Evolutionary conservation across 2,329 filamentous ascomycete species (phyloP).

Genomic region (Atkinsonella hypoxylon): DNA sequence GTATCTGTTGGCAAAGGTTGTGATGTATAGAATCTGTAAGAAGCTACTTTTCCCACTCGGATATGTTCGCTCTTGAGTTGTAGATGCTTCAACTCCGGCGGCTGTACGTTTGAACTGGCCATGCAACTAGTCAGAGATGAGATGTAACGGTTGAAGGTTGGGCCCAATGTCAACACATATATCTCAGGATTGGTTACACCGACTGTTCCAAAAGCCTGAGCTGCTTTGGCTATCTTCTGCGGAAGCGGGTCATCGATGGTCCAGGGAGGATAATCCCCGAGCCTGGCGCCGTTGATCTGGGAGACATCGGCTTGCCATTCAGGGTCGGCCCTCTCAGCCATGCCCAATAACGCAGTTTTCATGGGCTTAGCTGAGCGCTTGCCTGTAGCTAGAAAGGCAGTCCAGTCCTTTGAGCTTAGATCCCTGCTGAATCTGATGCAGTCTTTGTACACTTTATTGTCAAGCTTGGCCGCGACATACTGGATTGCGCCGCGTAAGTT

Average conservation of each 20-base stretch:
- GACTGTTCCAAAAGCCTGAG: constrained; percentile 14
- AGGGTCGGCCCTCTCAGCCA: constrained; percentile 14
- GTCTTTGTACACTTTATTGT: constrained; percentile 45
- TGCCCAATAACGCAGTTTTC: constrained; percentile 12
- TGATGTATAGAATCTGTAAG: constrained; percentile 19
- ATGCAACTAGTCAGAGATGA: constrained; percentile 25
- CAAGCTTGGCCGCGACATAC: constrained; percentile 44
- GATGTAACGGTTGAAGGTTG: constrained; percentile 25
- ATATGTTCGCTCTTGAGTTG: constrained; percentile 24
- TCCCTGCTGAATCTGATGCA: constrained; percentile 48
- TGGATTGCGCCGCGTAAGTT: constrained; percentile 42
- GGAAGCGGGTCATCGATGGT: constrained; percentile 22
- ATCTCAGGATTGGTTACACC: constrained; percentile 26
- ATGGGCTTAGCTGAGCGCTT: constrained; percentile 20
- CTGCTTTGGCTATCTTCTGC: constrained; percentile 18
- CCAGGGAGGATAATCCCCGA: constrained; percentile 19
- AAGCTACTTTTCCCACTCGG: constrained; percentile 24
- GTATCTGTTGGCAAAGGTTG: not conserved
- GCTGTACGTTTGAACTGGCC: constrained; percentile 20
- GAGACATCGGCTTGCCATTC: constrained; percentile 7
- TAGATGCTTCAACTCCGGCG: constrained; percentile 20
- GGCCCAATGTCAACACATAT: constrained; percentile 23
- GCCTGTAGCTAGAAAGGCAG: constrained; percentile 38
- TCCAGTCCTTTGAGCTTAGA: constrained; percentile 44
- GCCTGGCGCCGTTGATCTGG: constrained; percentile 6